Percentiles rank a stretch among this genome's conserved stretches.
Evolutionary conservation across 805 yeast genomes (phyloP).

Genomic region (Saccharomycopsis javanensis): DNA sequence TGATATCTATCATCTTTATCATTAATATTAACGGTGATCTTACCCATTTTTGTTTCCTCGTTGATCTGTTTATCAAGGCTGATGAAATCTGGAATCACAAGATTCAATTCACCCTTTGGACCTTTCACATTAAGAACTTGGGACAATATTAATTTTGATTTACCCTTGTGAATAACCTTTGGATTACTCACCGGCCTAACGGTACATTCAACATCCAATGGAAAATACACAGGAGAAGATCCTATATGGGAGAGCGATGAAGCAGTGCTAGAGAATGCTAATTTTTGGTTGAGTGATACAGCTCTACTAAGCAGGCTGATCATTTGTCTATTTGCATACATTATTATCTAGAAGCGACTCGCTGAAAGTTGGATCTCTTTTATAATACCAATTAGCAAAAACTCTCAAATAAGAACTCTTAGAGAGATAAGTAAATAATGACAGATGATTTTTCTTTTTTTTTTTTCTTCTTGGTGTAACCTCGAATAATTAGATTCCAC

Average conservation of each 20-base stretch:
- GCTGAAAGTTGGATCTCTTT: no score
- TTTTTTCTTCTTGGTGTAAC: no score
- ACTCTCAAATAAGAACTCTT: no score
- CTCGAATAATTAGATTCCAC: no score
- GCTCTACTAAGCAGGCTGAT: neutral
- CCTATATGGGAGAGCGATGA: constrained; percentile 60
- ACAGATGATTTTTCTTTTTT: no score
- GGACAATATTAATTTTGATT: constrained; percentile 45
- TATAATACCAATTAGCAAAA: no score
- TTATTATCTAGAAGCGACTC: neutral
- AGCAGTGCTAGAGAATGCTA: constrained; percentile 27
- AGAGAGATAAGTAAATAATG: no score
- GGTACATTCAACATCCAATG: constrained; percentile 47
- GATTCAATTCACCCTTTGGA: constrained; percentile 31
- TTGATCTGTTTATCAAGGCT: constrained; percentile 18
- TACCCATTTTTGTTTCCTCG: constrained; percentile 25
- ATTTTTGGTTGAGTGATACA: neutral
- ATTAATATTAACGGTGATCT: constrained; percentile 46
- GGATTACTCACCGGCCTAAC: constrained; percentile 45
- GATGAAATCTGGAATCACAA: constrained; percentile 33
- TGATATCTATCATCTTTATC: constrained; percentile 54
- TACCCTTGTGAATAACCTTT: constrained; percentile 56
- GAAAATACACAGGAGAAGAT: constrained; percentile 59
- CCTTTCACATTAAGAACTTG: constrained; percentile 54
- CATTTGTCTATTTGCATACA: neutral